These are phyloP conservation scores for Annulohypoxylon stygium DNA, from an alignment of 495 filamentous ascomycete species.

Conservation along the genomic window DNA sequence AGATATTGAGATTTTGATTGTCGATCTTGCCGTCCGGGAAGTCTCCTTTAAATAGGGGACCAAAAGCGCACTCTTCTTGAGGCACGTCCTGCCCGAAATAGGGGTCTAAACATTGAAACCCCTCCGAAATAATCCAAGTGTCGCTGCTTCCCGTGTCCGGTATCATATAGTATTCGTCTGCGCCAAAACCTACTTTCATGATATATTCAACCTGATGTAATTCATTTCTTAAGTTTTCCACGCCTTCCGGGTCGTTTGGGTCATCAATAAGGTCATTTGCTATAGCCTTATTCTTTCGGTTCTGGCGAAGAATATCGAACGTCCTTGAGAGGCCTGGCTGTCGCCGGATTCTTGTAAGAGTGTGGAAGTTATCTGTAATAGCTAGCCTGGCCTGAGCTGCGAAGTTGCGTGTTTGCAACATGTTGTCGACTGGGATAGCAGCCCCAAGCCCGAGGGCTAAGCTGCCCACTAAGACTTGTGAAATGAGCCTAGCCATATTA, in stretches of 20 bases:
- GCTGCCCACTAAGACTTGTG: constrained; percentile 18
- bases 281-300: constrained; percentile 14
- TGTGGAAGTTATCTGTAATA: constrained; percentile 32
- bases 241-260: constrained; percentile 29
- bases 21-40: constrained; percentile 60
- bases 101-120: constrained; percentile 63
- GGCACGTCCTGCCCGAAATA: constrained; percentile 42
- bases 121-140: constrained; percentile 65
- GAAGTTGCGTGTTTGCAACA: constrained; percentile 27
- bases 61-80: constrained; percentile 62
- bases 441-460: constrained; percentile 18
- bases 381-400: constrained; percentile 29
- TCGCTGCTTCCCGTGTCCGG: constrained; percentile 75
- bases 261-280: constrained; percentile 21
- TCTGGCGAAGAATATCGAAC: constrained; percentile 26
- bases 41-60: constrained; percentile 56
- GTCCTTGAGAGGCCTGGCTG: constrained; percentile 19
- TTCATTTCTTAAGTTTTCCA: constrained; percentile 40
- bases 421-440: constrained; percentile 31
- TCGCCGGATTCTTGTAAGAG: constrained; percentile 27
- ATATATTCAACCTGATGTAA: constrained; percentile 51
- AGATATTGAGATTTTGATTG: constrained; percentile 66
- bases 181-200: constrained; percentile 55
- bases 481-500: constrained; percentile 17
- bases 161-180: constrained; percentile 61